Conservation (phyloP, 1,284 basidiomycete species). For the Cryptococcus sp. region DNA sequence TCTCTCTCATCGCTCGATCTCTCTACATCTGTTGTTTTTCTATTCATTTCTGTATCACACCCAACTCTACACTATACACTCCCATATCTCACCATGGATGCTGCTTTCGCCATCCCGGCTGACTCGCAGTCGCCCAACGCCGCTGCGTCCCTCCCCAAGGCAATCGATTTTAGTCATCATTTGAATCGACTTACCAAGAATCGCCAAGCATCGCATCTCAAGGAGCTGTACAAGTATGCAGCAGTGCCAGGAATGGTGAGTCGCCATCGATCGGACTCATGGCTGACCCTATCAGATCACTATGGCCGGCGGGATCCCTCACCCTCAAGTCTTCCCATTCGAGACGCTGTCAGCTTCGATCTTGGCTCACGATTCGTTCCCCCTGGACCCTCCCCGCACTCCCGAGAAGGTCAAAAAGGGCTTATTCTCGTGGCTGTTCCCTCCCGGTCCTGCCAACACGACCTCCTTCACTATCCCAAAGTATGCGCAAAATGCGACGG, state of each 20-base stretch:
- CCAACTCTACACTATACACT: neutral
- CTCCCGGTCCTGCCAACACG: constrained; percentile 55
- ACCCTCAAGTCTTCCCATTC: constrained; percentile 54
- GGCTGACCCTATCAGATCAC: constrained; percentile 24
- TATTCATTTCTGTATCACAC: neutral
- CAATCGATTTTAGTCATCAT: constrained; percentile 65
- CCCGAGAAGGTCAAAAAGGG: constrained; percentile 42
- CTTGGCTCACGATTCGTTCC: constrained; percentile 42
- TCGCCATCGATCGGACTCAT: constrained; percentile 2
- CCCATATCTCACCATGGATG: constrained; percentile 29
- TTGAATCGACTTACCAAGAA: constrained; percentile 62
- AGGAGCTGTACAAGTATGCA: constrained; percentile 55
- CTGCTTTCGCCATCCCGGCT: constrained; percentile 32
- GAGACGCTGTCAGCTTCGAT: constrained; percentile 51
- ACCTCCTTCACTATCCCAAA: constrained; percentile 64
- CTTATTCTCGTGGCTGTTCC: constrained; percentile 67
- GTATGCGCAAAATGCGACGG: constrained; percentile 43
- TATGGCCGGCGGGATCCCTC: constrained; percentile 51
- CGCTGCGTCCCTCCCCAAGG: constrained; percentile 35
- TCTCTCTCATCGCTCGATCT: constrained; percentile 1
- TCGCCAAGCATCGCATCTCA: constrained; percentile 64
- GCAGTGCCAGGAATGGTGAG: constrained; percentile 39
- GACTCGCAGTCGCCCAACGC: constrained; percentile 1
- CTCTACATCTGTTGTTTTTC: neutral
- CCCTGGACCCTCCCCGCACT: constrained; percentile 60